These are phyloP conservation scores for Aspergillus taichungensis DNA, from an alignment of 495 filamentous ascomycete species.

Conservation along the genomic window DNA sequence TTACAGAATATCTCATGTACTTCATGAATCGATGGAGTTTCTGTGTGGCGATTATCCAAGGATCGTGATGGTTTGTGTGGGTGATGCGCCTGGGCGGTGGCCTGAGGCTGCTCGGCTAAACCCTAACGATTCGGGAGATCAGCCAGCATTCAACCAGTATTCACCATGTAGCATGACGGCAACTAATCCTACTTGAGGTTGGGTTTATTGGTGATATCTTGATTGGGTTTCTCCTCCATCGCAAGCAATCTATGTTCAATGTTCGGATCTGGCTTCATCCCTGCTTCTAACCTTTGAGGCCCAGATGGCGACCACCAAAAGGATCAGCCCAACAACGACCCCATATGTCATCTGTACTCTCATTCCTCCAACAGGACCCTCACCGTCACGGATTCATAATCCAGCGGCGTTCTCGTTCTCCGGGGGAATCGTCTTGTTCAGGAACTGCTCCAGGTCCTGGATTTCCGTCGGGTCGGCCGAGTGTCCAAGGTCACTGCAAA, in stretches of 20 bases:
- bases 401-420: constrained; percentile 47
- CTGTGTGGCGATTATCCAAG: background rate
- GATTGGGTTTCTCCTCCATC: no score
- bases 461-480: constrained; percentile 73
- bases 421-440: constrained; percentile 53
- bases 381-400: constrained; percentile 32
- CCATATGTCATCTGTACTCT: constrained; percentile 11
- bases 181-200: no score
- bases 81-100: background rate
- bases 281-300: no score
- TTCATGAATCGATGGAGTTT: no score
- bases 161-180: no score
- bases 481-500: constrained; percentile 66
- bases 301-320: constrained; percentile 35
- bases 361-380: background rate
- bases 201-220: no score
- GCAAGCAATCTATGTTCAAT: no score
- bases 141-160: no score
- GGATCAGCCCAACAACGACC: constrained; percentile 33
- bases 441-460: constrained; percentile 70
- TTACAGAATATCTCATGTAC: no score
- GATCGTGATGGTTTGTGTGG: constrained; percentile 1
- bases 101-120: constrained; percentile 36
- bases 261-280: no score
- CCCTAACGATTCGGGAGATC: constrained; percentile 23